Evolutionary conservation across 2,329 filamentous ascomycete genomes (phyloP).

Genomic region (Penicillium sp.): DNA sequence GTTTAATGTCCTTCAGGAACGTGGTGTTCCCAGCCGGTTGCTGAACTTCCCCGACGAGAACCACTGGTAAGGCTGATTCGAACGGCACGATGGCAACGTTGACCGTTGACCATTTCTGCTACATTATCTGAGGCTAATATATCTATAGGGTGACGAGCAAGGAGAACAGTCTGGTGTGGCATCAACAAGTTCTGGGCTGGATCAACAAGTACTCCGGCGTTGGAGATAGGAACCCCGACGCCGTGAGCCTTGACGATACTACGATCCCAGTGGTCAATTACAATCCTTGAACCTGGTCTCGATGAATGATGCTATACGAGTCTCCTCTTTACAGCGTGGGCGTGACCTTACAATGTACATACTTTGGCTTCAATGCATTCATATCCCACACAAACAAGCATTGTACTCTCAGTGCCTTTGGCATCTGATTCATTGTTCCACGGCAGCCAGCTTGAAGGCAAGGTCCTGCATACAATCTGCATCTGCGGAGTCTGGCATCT

Average conservation of each 20-base stretch:
- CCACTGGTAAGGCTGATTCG: conserved; percentile 50
- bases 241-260: conserved; percentile 38
- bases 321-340: background rate
- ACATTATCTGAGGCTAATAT: background rate
- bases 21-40: conserved; percentile 72
- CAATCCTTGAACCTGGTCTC: conserved; percentile 15
- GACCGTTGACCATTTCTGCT: background rate
- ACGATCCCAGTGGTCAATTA: conserved; percentile 35
- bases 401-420: background rate
- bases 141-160: conserved; percentile 70
- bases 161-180: conserved; percentile 89
- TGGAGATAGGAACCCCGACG: conserved; percentile 27
- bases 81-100: background rate
- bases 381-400: background rate
- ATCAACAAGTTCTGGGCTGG: conserved; percentile 77
- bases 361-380: background rate
- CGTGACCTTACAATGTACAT: background rate
- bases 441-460: background rate
- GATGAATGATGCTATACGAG: background rate
- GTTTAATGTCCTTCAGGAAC: conserved; percentile 78
- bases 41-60: conserved; percentile 76
- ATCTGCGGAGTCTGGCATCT: background rate
- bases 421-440: background rate
- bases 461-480: background rate
- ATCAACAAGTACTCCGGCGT: conserved; percentile 56